phyloP scores from a whole-genome alignment of 257 asterid genomes.

The Jasminum sambac region DNA sequence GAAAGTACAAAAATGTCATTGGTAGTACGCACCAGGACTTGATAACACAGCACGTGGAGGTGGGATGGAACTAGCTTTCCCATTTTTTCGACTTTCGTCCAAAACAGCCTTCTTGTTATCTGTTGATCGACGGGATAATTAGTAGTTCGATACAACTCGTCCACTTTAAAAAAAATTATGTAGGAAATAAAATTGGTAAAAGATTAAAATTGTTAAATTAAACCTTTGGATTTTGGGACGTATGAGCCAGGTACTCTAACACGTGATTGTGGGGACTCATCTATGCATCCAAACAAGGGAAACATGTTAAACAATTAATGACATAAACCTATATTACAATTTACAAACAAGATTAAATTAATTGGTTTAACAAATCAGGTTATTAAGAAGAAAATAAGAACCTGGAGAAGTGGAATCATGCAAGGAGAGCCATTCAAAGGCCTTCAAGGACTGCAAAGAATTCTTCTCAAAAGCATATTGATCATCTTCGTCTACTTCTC shows the following conservation, averaged over 20 bases:
- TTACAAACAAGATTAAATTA: background rate
- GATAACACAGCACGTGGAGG: conserved; percentile 95
- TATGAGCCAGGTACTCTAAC: conserved; percentile 65
- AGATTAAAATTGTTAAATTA: conserved; percentile 5
- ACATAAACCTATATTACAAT: background rate
- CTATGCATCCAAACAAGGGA: conserved; percentile 35
- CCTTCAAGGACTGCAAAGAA: conserved; percentile 42
- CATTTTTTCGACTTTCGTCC: conserved; percentile 41
- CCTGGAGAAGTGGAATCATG: conserved; percentile 44
- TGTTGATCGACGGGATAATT: conserved; percentile 16
- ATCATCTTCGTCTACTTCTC: conserved; percentile 39
- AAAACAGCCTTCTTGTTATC: conserved; percentile 33
- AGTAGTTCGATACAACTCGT: background rate
- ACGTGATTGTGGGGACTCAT: conserved; percentile 60
- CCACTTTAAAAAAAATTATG: background rate
- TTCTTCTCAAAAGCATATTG: conserved; percentile 36
- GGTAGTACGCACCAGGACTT: conserved; percentile 75
- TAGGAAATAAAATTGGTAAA: conserved; percentile 8
- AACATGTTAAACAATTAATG: background rate
- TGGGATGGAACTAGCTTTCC: conserved; percentile 58
- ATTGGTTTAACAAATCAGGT: background rate
- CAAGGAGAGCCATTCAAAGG: conserved; percentile 32
- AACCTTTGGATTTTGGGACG: conserved; percentile 55
- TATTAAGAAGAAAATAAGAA: background rate
- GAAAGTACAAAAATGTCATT: background rate